phyloP scores from a whole-genome alignment of 2,329 filamentous ascomycete species.

The Colletotrichum musae region DNA sequence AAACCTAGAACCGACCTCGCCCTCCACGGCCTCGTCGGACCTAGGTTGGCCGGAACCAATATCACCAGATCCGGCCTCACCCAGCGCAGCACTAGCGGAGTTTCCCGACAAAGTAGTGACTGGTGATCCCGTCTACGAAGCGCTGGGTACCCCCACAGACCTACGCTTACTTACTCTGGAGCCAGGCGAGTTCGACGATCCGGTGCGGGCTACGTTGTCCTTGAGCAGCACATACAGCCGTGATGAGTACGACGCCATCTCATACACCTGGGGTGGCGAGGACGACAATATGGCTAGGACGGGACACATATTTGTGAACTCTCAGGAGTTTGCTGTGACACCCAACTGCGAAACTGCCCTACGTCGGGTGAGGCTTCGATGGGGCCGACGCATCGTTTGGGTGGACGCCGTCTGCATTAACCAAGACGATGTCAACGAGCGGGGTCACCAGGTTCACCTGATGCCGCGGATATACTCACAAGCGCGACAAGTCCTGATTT shows the following conservation, averaged over 20 bases:
- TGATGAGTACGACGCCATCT: slow-evolving; percentile 50
- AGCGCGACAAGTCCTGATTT: slow-evolving; percentile 35
- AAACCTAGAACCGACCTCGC: no score
- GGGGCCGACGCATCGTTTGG: slow-evolving; percentile 32
- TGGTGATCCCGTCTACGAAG: not conserved
- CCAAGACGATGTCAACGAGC: slow-evolving; percentile 40
- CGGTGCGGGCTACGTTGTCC: not conserved
- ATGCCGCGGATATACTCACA: slow-evolving; percentile 41
- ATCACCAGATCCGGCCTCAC: not conserved
- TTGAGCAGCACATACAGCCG: not conserved
- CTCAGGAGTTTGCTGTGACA: not conserved
- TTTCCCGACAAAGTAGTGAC: not conserved
- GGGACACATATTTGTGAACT: not conserved
- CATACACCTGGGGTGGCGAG: slow-evolving; percentile 54
- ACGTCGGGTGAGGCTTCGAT: not conserved
- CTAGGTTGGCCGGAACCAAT: no score
- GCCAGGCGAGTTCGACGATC: slow-evolving; percentile 3
- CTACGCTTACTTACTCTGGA: no score
- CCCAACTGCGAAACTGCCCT: slow-evolving; percentile 20
- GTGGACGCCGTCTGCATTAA: slow-evolving; percentile 44
- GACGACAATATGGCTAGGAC: slow-evolving; percentile 1
- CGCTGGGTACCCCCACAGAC: not conserved
- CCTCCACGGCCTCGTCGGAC: no score
- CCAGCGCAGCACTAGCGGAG: not conserved
- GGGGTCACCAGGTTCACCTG: slow-evolving; percentile 39